A percentile compares a stretch with the other conserved stretches of the same genome.
These are phyloP conservation scores for Raphanus raphanistrum DNA, from an alignment of 345 rosid genomes.

Conservation along the genomic window DNA sequence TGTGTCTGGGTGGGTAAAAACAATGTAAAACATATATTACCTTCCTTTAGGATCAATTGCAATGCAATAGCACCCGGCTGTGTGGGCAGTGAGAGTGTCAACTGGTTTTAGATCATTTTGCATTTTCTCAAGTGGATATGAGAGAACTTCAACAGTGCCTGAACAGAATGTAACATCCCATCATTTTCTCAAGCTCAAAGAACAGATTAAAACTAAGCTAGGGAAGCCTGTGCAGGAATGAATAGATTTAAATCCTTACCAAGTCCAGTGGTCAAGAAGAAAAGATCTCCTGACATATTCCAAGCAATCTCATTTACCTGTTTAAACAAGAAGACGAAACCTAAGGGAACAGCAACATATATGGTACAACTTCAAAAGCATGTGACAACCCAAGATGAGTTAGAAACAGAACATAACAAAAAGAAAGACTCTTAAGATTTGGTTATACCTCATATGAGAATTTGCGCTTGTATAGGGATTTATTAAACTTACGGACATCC, in stretches of 20 bases:
- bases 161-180: conserved; percentile 16
- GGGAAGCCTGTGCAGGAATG: background rate
- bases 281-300: conserved; percentile 92
- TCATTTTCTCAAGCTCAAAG: background rate
- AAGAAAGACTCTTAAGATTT: background rate
- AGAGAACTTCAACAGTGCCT: conserved; percentile 93
- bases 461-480: conserved; percentile 83
- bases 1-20: background rate
- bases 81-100: conserved; percentile 87
- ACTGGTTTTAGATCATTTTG: conserved; percentile 59
- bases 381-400: background rate
- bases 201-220: background rate
- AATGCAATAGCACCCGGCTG: conserved; percentile 98
- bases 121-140: conserved; percentile 51
- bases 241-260: conserved; percentile 47
- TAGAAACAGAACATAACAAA: background rate
- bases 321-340: conserved; percentile 8
- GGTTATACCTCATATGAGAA: conserved; percentile 79
- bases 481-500: conserved; percentile 90
- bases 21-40: conserved; percentile 41
- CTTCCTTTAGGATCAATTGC: conserved; percentile 95
- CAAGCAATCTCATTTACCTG: conserved; percentile 99
- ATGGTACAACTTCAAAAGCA: background rate
- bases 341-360: background rate
- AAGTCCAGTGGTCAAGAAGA: conserved; percentile 93